Base-by-base conservation (phyloP, 148 eudicot genomes). In the Persicaria maculosa region DNA sequence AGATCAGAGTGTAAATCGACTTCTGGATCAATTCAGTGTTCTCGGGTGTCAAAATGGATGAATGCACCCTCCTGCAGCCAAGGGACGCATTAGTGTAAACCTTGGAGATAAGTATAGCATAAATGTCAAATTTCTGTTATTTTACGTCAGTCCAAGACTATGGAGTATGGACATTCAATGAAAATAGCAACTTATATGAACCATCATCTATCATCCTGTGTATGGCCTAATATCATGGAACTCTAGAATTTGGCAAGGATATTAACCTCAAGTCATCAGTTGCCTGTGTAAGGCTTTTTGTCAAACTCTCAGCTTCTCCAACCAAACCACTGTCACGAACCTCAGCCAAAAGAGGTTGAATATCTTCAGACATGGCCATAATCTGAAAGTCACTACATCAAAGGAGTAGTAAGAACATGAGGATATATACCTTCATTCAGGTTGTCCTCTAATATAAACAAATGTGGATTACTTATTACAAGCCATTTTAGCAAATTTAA, bases 1-100 rank as follows among this genome's bases (percentile, higher is more conserved):
- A 90, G 73, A 90, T 83, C 31, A 91, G 88, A 75, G 90, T 86
- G 69, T 90, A 88, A 25, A 94, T 88, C 50, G 98, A 94, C 81
- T 94, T 94, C 88, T 87, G 93, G 74, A 94, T 87, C 83, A 91
- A 80, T 78, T 94, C 97, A 14, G 98, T 88, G 80, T 90, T 91
- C 79, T 94, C 97, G 0, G 97, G 96, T 71, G 98, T 94, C 91
- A 94, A 75, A 68, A 94, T 85, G 72, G 97, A 77, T 19, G 91
- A 82, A 53, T 94, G 90, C 80, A 90, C 89, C 84, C 80, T 84
- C 74, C 97, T 94, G 90, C 80, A 76, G 19, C 16, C 74, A 22
- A 72, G 36, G 47, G 70, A 15, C 47, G 4, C 10, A 31, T 78
- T 61, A 73, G 58, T 9, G 47, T 47, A 15, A 64, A 54, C 44